These are phyloP conservation scores for Malus sieversii DNA, from an alignment of 306 rosid species.

Conservation along the genomic window DNA sequence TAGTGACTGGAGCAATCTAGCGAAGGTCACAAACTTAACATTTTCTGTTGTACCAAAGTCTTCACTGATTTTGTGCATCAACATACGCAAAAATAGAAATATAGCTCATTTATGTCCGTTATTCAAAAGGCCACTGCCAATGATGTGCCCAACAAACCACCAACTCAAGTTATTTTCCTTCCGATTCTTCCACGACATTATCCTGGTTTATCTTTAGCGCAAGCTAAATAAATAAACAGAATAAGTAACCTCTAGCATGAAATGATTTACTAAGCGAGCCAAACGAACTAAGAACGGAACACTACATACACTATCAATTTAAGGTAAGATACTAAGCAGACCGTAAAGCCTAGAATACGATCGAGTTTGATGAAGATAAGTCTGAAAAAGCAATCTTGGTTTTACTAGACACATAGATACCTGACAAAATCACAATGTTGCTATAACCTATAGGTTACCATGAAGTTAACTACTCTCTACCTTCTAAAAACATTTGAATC, in stretches of 20 bases:
- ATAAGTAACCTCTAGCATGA: neutral
- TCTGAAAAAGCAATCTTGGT: conserved; percentile 95
- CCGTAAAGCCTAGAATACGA: conserved; percentile 89
- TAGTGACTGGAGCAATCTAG: too few relatives aligned
- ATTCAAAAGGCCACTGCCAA: too few relatives aligned
- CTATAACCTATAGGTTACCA: conserved; percentile 8
- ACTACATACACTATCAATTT: conserved; percentile 29
- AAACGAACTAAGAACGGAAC: conserved; percentile 19
- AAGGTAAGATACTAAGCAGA: conserved; percentile 45
- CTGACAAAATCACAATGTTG: conserved; percentile 36
- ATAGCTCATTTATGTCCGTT: too few relatives aligned
- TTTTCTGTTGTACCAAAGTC: too few relatives aligned
- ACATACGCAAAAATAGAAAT: too few relatives aligned
- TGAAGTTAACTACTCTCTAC: neutral
- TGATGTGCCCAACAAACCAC: too few relatives aligned
- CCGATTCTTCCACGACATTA: too few relatives aligned
- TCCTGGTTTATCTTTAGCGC: neutral
- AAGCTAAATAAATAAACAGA: neutral
- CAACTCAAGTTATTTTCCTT: too few relatives aligned
- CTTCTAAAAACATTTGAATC: neutral
- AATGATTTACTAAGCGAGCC: neutral
- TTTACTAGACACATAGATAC: conserved; percentile 84
- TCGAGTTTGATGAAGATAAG: conserved; percentile 76
- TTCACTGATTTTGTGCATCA: too few relatives aligned
- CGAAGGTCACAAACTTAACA: too few relatives aligned